Percentiles rank a stretch among this genome's conserved stretches.
These are phyloP conservation scores for Phytophthora megakarya DNA, from an alignment of 352 stramenopile species.

Conservation along the genomic window DNA sequence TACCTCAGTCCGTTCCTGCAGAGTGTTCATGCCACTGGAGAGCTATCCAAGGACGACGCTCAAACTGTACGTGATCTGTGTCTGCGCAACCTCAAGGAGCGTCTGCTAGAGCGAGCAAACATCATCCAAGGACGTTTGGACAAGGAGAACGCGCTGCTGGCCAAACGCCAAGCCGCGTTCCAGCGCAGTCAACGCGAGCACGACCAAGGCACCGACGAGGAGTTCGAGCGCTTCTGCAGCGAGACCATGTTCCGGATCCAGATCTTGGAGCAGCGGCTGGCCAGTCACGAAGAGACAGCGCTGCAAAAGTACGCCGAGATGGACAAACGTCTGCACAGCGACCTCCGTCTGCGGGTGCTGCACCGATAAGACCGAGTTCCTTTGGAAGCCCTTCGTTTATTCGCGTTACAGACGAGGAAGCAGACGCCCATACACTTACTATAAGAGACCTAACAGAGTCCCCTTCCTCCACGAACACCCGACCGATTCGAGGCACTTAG, in stretches of 20 bases:
- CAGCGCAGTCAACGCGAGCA: constrained; percentile 92
- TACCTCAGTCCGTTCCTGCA: constrained; percentile 95
- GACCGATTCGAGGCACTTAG: constrained; percentile 46
- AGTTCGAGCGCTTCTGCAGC: constrained; percentile 94
- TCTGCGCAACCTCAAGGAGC: constrained; percentile 93
- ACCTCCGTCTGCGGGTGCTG: constrained; percentile 79
- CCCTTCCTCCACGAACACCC: constrained; percentile 26
- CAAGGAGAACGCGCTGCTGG: constrained; percentile 91
- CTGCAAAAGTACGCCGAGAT: constrained; percentile 95
- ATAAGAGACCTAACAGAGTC: constrained; percentile 38
- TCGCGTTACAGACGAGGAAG: constrained; percentile 52
- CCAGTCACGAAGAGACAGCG: constrained; percentile 92
- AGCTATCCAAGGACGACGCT: constrained; percentile 87
- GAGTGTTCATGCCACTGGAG: constrained; percentile 56
- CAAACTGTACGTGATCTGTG: constrained; percentile 88
- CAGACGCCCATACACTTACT: constrained; percentile 44
- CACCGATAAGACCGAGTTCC: constrained; percentile 62
- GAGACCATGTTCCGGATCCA: constrained; percentile 97
- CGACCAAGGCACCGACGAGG: constrained; percentile 91
- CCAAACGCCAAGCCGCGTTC: constrained; percentile 92
- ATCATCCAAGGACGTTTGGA: constrained; percentile 95
- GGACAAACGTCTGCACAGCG: constrained; percentile 90
- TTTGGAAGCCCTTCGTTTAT: constrained; percentile 74
- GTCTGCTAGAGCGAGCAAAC: constrained; percentile 92
- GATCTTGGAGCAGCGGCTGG: constrained; percentile 93